Evolutionary conservation across 1,284 basidiomycete genomes (phyloP).

Genomic region (Microstroma glucosiphilum): DNA sequence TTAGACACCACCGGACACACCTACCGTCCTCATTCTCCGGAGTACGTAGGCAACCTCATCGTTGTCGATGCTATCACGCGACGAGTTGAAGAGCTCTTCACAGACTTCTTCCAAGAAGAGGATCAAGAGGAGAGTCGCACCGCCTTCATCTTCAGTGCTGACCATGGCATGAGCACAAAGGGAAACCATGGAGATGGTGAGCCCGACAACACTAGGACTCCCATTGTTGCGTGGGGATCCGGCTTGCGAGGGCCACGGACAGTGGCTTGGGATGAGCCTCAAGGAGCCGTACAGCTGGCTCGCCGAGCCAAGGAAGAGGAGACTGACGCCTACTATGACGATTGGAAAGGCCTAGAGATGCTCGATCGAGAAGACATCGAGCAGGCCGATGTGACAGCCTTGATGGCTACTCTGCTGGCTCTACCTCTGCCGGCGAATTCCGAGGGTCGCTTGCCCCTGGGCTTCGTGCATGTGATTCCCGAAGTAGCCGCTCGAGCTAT

Average conservation of each 20-base stretch:
- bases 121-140: constrained; percentile 55
- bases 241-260: constrained; percentile 52
- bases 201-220: constrained; percentile 79
- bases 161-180: constrained; percentile 82
- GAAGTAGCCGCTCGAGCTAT: constrained; percentile 60
- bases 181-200: constrained; percentile 87
- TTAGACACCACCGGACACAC: constrained; percentile 82
- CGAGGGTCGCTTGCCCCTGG: constrained; percentile 49
- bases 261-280: constrained; percentile 7
- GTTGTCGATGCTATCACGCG: constrained; percentile 73
- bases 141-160: constrained; percentile 75
- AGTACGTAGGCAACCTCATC: constrained; percentile 79
- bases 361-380: constrained; percentile 58
- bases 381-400: constrained; percentile 73
- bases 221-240: constrained; percentile 75
- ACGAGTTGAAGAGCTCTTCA: constrained; percentile 62
- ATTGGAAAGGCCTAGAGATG: constrained; percentile 30
- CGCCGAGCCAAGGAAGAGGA: constrained; percentile 7
- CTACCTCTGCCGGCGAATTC: constrained; percentile 49
- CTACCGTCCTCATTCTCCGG: constrained; percentile 77
- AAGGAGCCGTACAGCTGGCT: constrained; percentile 1
- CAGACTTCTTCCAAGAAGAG: constrained; percentile 57
- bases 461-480: constrained; percentile 38
- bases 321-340: constrained; percentile 29
- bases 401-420: constrained; percentile 58